Base-by-base conservation (phyloP, 306 rosid species). In the Argentina anserina region DNA sequence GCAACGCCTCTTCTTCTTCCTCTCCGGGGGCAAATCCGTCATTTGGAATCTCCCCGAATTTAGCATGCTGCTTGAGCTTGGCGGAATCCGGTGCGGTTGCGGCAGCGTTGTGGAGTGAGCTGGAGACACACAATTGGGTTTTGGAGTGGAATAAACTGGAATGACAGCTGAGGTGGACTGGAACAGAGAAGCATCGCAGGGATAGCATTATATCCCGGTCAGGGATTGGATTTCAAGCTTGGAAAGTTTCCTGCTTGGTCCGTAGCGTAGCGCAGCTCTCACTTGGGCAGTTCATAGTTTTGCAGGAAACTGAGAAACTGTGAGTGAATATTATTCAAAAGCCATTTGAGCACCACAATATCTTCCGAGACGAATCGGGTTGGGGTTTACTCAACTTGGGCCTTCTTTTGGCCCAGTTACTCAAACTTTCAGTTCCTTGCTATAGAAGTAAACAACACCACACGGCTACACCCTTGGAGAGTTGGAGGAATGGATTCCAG, bases 1-100 rank as follows among this genome's bases (percentile, higher is more conserved):
- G 96, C 9, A 86, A 0, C 33, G 80, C 81, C 74, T 84, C 88
- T 1, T 28, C 25, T 20, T 78, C 88, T 1, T 28, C 25, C 15
- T 78, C 9, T 11, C 37, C 10, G 1, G 49, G 31, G 50, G 75
- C 14, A 47, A 47, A 47, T 47, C 25, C 64, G 7, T 71, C 71
- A 9, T 62, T 47, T 0, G 9, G 2, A 5, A 8, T 25, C 23
- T 66, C 75, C 18, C 45, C 45, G 47, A 20, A 72, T 34, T 65
- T 55, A 42, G n/a, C 66, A 41, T 75, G 77, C 9, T 59, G 78
- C 5, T 41, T 61, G 53, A 67, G 18, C 0, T 56, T 1, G 21
- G 53, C 9, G 1, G 53, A 79, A 46, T 69, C 76, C 1, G 52
- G n/a, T 5, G 62, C 31, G 42, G 78, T 37, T 1, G 79, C 61